These are phyloP conservation scores for Pythium chondricola DNA, from an alignment of 352 stramenopile genomes.

Conservation along the genomic window DNA sequence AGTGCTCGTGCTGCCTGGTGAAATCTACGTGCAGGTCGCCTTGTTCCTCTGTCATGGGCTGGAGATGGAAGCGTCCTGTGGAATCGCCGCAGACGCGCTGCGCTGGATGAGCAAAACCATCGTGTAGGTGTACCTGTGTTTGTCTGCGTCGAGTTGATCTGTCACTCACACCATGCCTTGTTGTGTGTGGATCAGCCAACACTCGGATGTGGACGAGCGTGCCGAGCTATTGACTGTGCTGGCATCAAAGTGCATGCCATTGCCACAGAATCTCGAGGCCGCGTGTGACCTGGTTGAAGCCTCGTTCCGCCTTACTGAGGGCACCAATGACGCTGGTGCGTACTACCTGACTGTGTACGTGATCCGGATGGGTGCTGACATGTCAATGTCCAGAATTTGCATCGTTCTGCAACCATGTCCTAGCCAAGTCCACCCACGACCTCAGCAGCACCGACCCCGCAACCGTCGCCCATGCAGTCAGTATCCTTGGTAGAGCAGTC, in stretches of 20 bases:
- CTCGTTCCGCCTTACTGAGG: slow-evolving; percentile 43
- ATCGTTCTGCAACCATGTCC: slow-evolving; percentile 39
- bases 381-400: slow-evolving; percentile 48
- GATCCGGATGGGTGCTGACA: no score
- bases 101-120: slow-evolving; percentile 43
- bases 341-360: background rate
- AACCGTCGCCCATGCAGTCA: no score
- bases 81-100: slow-evolving; percentile 39
- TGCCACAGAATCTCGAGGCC: background rate
- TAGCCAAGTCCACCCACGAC: slow-evolving; percentile 16
- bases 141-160: background rate
- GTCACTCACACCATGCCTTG: background rate
- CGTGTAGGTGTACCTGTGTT: slow-evolving; percentile 26
- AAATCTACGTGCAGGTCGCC: slow-evolving; percentile 37
- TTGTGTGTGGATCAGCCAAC: slow-evolving; percentile 36
- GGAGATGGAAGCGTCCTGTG: slow-evolving; percentile 34
- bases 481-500: no score
- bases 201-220: slow-evolving; percentile 49
- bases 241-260: slow-evolving; percentile 6
- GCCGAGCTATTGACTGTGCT: slow-evolving; percentile 24
- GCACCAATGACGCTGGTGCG: slow-evolving; percentile 42
- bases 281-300: slow-evolving; percentile 58
- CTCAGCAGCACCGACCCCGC: slow-evolving; percentile 3
- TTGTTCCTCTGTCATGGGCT: slow-evolving; percentile 44
- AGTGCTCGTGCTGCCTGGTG: slow-evolving; percentile 42